Base-by-base conservation (phyloP, 176 grass and related monocot species). In the Rhynchospora tenuis region DNA sequence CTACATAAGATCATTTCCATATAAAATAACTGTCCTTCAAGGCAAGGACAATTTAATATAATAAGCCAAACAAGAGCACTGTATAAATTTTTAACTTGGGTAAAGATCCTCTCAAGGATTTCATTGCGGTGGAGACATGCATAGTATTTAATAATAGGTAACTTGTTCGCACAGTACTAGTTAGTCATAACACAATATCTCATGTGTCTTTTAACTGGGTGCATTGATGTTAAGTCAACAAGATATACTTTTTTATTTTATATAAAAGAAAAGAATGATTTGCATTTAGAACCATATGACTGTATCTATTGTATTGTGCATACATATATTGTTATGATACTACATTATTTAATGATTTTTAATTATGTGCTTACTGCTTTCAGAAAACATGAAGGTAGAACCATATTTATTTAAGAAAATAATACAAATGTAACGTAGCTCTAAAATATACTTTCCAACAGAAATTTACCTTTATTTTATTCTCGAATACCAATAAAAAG, bases 221-320 rank as follows among this genome's bases (percentile, higher is more conserved):
- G 22, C 61, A 67, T 82, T 66, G 26, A 52, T 65, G 79, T 50
- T 42, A 45, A 50, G 33, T 81, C 60, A 82, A 82, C 45, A 82
- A 62, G 31, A 82, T 82, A 82, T 52, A 82, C 38, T 82, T 51
- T 15, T 50, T 82, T 65, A 66, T 82, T 82, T 59, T 82, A 14
- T 22, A 27, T 50, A 66, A 43, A 65, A 54, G 24, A 55, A 76
- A 76, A 76, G 0, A 76, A 55, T 76, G 73, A 76, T 47, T 27
- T 76, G 14, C 12, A 28, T 12, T 19, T 33, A 38, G 46, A 13
- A 55, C 15, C 3, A 55, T 29, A 76, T 55, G 2, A 48, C 15
- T 29, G 15, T 12, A 73, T 81, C 6, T 48, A 80, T 17, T 56
- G 46, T 24, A 43, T 85, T 65, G 13, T 51, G 3, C 42, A 33